phyloP scores from a whole-genome alignment of 805 yeast genomes.

The Candida mattraensis region DNA sequence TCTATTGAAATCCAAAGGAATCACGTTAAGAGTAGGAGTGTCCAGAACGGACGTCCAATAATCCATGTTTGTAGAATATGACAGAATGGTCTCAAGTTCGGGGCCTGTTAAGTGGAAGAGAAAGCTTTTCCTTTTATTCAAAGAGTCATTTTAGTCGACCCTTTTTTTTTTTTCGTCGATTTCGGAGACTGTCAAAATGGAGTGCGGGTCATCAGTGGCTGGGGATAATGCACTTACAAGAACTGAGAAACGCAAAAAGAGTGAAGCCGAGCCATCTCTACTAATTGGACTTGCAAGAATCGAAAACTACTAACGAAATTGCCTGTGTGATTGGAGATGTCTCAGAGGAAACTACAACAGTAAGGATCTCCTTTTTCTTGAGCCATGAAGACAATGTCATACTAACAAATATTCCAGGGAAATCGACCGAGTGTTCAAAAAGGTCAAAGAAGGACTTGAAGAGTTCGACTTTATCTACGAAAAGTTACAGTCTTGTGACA shows the following conservation, averaged over 20 bases:
- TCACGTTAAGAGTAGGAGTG: slow-evolving; percentile 79
- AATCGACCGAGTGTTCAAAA: slow-evolving; percentile 89
- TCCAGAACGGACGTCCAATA: slow-evolving; percentile 68
- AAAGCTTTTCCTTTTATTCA: not conserved
- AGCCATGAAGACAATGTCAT: not conserved
- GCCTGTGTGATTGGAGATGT: slow-evolving; percentile 36
- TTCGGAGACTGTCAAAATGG: too few species aligned
- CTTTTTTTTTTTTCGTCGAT: slow-evolving; percentile 3
- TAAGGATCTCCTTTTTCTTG: slow-evolving; percentile 31
- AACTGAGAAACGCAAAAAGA: too few species aligned
- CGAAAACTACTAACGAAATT: slow-evolving; percentile 2
- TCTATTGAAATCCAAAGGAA: slow-evolving; percentile 85
- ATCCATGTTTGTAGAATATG: slow-evolving; percentile 28
- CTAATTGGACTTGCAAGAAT: too few species aligned
- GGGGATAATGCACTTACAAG: too few species aligned
- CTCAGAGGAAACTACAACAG: slow-evolving; percentile 52
- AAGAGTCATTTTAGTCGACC: slow-evolving; percentile 2
- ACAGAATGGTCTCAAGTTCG: too few species aligned
- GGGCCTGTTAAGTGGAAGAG: slow-evolving; percentile 8
- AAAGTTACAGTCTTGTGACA: slow-evolving; percentile 77
- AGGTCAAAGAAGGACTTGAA: slow-evolving; percentile 87
- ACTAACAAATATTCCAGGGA: slow-evolving; percentile 45
- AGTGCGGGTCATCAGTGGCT: too few species aligned
- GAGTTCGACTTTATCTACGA: slow-evolving; percentile 85
- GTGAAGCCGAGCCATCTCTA: not conserved